A percentile compares a stretch with the other conserved stretches of the same genome.
Evolutionary conservation across 2,329 filamentous ascomycete species (phyloP).

Genomic region (Teratosphaeria epicoccoides): DNA sequence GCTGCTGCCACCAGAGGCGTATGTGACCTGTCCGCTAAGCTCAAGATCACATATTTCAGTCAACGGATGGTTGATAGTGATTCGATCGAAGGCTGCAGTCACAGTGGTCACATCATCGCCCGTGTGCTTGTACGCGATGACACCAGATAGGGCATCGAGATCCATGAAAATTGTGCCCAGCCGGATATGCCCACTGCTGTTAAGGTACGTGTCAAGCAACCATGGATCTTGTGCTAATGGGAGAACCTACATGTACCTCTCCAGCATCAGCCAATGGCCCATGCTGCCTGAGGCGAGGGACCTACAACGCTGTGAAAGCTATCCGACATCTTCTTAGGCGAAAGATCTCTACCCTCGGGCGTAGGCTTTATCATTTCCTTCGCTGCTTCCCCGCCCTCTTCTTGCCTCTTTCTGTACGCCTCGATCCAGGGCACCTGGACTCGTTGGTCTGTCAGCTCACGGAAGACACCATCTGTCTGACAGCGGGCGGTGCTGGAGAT

Average conservation of each 20-base stretch:
- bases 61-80: conserved; percentile 58
- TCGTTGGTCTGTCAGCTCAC: conserved; percentile 47
- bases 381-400: conserved; percentile 22
- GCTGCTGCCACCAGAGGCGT: conserved; percentile 61
- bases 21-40: conserved; percentile 57
- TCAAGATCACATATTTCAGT: conserved; percentile 71
- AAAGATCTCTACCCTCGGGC: conserved; percentile 44
- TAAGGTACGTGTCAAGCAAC: conserved; percentile 68
- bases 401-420: conserved; percentile 46
- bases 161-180: conserved; percentile 71
- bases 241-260: conserved; percentile 40
- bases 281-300: background rate
- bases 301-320: conserved; percentile 56
- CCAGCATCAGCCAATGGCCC: conserved; percentile 17
- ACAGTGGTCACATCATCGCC: conserved; percentile 54
- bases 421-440: conserved; percentile 60
- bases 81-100: conserved; percentile 53
- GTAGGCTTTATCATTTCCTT: conserved; percentile 25
- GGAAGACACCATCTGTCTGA: conserved; percentile 49
- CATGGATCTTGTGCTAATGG: conserved; percentile 64
- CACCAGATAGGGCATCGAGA: conserved; percentile 64
- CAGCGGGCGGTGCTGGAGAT: conserved; percentile 8
- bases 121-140: conserved; percentile 65
- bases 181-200: conserved; percentile 62
- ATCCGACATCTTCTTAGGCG: conserved; percentile 59